phyloP scores from a whole-genome alignment of 2,329 filamentous ascomycete genomes.

The Sporothrix brunneoviolacea region DNA sequence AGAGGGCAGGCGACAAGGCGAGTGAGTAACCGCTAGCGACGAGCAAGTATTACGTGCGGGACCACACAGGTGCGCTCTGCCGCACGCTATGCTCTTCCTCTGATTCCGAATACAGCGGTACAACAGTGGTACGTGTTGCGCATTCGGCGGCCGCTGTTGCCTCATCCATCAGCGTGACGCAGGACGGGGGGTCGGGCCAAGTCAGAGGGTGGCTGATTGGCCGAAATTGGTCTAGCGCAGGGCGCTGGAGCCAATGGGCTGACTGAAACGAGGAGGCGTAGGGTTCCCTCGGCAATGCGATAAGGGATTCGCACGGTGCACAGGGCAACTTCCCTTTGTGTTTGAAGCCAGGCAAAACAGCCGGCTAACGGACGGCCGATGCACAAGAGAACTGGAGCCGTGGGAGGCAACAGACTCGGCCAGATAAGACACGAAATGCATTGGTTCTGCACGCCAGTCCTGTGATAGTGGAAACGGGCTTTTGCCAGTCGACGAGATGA shows the following conservation, averaged over 20 bases:
- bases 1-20: background rate
- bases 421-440: too few relatives aligned
- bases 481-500: too few relatives aligned
- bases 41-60: slow-evolving; percentile 8
- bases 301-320: slow-evolving; percentile 18
- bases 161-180: slow-evolving; percentile 19
- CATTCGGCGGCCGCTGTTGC: slow-evolving; percentile 20
- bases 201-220: slow-evolving; percentile 16
- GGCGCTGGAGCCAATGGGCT: slow-evolving; percentile 21
- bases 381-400: too few relatives aligned
- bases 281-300: slow-evolving; percentile 26
- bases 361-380: too few relatives aligned
- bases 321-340: too few relatives aligned
- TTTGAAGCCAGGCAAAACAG: background rate
- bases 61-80: slow-evolving; percentile 4
- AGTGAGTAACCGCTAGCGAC: slow-evolving; percentile 12
- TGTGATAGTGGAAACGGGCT: too few relatives aligned
- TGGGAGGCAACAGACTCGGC: too few relatives aligned
- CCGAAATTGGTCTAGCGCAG: slow-evolving; percentile 23
- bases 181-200: slow-evolving; percentile 9
- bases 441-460: too few relatives aligned
- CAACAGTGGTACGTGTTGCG: slow-evolving; percentile 14
- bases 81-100: background rate
- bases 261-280: slow-evolving; percentile 17
- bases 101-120: slow-evolving; percentile 3